Evolutionary conservation across 192 early-diverging fungal species (phyloP), one percentile per base, ranked within the genome.

Genomic region (Dimargaris xerosporica): DNA sequence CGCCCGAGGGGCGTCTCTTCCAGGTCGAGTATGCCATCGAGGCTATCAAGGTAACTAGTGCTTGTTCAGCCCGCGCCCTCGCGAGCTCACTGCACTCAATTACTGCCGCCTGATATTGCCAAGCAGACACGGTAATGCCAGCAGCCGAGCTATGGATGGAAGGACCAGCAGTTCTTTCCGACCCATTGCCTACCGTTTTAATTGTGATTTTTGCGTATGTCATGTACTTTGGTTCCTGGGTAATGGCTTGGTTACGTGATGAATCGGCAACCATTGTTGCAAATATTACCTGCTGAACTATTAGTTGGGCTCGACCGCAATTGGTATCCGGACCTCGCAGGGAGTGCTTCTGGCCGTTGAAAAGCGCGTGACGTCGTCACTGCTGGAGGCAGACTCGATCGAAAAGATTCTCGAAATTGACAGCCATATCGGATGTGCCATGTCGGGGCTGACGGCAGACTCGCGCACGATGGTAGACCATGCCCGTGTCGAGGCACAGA

Each of bases 1-100:
- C 94, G 44, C 96, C 96, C 43, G 96, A 99, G 70, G 96, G 96
- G 29, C 94, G 94, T 71, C 74, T 99, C 64, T 99, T 99, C 77
- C 96, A 99, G 84, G 96, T 99, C 69, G 94, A 99, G 74, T 99
- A 99, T 69, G 95, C 96, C 63, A 82, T 91, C 62, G 96, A 96
- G 69, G 94, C 96, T 31, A 94, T 99, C 64, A 95, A 93, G 73
- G 96, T 94, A 63, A 99, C 90, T 42, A 94, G 93, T 72, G 92
- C 89, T 17, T 34, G 45, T 46, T 62, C 58, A 55, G 43, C 11
- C 46, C 56, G 30, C 34, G 61, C 41, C 28, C 47, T 58, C 28
- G 43, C 31, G 3, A 9, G 34, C 7, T 7, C 3, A 7, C 7
- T 39, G 34, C 2, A 39, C 7, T 39, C 34, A 5, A 39, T 39